phyloP scores from a whole-genome alignment of 2,329 filamentous ascomycete genomes.

The Penicillium thymicola region DNA sequence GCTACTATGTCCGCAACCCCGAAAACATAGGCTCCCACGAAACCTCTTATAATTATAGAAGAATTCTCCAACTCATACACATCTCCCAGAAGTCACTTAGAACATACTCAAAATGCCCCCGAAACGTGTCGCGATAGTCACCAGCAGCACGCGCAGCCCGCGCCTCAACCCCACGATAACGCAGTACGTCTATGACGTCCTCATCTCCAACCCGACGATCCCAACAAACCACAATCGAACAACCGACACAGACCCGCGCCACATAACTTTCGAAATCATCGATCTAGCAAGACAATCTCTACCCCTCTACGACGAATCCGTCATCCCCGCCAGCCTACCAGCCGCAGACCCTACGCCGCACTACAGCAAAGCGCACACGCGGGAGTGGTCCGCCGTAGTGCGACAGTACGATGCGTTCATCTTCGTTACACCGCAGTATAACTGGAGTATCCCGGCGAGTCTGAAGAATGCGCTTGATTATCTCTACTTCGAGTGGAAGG shows the following conservation, averaged over 20 bases:
- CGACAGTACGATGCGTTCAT: constrained; percentile 37
- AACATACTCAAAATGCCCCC: constrained; percentile 14
- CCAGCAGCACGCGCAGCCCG: constrained; percentile 35
- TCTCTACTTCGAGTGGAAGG: constrained; percentile 57
- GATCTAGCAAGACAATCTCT: constrained; percentile 34
- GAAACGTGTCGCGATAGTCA: constrained; percentile 35
- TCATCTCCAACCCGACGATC: constrained; percentile 16
- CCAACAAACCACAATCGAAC: constrained; percentile 12
- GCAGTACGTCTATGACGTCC: constrained; percentile 29
- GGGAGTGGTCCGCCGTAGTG: constrained; percentile 39
- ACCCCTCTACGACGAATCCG: constrained; percentile 40
- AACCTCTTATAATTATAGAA: neutral
- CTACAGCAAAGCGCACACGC: constrained; percentile 38
- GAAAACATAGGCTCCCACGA: neutral
- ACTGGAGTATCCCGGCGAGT: constrained; percentile 52
- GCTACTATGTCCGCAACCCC: neutral
- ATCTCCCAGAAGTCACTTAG: neutral
- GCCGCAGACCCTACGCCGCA: constrained; percentile 24
- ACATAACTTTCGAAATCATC: constrained; percentile 28
- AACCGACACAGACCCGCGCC: constrained; percentile 17
- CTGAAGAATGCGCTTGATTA: constrained; percentile 64
- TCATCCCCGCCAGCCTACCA: constrained; percentile 37
- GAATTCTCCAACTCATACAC: neutral
- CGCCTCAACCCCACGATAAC: constrained; percentile 38
- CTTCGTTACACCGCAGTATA: constrained; percentile 51